Evolutionary conservation across 139 green algal species (phyloP).

Genomic region (Chlamydomonas eustigma): DNA sequence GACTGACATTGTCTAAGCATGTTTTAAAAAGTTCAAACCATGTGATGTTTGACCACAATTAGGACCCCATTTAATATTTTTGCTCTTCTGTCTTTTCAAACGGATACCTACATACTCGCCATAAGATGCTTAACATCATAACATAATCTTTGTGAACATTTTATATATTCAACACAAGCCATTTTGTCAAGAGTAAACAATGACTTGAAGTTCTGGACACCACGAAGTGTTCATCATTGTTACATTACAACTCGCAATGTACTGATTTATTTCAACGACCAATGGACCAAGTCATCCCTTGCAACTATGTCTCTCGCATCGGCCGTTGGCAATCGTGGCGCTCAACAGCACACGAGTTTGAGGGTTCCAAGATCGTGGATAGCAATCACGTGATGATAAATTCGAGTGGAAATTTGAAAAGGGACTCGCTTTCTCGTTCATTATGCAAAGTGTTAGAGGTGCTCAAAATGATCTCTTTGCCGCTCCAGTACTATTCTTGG

Average conservation of each 20-base stretch:
- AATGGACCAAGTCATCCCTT: neutral
- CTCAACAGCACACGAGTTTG: no score
- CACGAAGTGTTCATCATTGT: no score
- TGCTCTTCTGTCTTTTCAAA: no score
- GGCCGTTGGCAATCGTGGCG: no score
- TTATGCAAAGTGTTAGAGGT: neutral
- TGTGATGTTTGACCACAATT: no score
- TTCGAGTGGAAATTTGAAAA: neutral
- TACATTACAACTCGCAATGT: neutral
- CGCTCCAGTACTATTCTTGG: neutral
- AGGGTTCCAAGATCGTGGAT: no score
- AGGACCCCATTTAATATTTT: no score
- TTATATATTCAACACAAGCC: neutral
- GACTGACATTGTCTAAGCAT: no score
- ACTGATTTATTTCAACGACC: neutral
- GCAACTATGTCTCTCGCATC: no score
- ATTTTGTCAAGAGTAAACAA: neutral
- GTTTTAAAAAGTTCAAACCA: no score
- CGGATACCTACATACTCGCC: no score
- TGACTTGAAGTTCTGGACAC: neutral
- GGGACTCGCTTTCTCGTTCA: neutral
- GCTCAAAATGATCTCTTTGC: neutral
- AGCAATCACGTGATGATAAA: neutral
- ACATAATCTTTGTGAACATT: neutral
- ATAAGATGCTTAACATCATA: neutral